A percentile compares a stretch with the other conserved stretches of the same genome.
Conservation (phyloP, 768 basidiomycete genomes). For the Lactarius evosmus region DNA sequence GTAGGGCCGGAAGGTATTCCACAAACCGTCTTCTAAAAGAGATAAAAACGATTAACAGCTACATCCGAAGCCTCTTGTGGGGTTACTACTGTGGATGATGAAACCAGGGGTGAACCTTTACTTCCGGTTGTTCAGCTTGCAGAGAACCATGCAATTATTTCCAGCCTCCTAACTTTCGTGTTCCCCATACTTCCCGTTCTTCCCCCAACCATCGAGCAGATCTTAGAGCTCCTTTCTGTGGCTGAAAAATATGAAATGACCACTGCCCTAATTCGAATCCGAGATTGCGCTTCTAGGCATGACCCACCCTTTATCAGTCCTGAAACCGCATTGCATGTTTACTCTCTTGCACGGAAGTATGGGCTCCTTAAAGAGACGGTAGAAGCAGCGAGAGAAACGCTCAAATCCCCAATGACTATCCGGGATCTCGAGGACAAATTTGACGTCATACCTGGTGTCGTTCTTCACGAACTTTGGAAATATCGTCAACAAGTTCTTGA, state of each 20-base stretch:
- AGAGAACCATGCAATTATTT: background rate
- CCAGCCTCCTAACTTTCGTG: background rate
- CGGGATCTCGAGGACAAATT: background rate
- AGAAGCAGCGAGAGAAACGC: background rate
- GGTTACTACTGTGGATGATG: too few relatives aligned
- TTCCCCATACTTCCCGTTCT: background rate
- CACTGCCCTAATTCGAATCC: background rate
- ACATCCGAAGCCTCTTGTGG: background rate
- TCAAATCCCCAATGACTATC: background rate
- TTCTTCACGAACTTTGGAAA: background rate
- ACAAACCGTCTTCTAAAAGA: too few relatives aligned
- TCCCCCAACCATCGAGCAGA: background rate
- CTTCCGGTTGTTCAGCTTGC: background rate
- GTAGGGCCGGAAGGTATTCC: background rate
- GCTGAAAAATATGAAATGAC: background rate
- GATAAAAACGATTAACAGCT: background rate
- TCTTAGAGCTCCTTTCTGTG: background rate
- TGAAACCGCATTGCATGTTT: constrained; percentile 2
- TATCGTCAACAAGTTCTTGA: background rate
- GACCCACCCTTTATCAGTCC: background rate
- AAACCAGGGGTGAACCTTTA: too few relatives aligned
- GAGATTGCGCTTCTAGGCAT: background rate
- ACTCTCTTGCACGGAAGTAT: background rate
- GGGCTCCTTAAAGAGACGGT: background rate
- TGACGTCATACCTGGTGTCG: background rate